Evolutionary conservation across 257 asterid genomes (phyloP), one percentile per base, ranked within the genome.

Genomic region (Cruciata laevipes): DNA sequence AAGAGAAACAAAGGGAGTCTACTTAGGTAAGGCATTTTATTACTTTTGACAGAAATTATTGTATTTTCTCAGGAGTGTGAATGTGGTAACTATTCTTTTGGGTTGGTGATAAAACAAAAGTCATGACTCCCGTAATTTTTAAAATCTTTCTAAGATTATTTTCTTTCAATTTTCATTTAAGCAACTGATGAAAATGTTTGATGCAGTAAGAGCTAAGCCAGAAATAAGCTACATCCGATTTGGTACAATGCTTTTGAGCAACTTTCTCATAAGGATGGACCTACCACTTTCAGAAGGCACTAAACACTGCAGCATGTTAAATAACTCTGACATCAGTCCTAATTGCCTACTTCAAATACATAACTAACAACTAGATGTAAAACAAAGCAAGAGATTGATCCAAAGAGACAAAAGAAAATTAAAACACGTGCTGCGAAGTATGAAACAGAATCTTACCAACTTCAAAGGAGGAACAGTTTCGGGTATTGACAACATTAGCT

Each of bases 401-500:
- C 55, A 47, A 47, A 47, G 20, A 14, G 16, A 47, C 25, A 23
- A 25, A 25, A 24, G 33, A 21, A 58, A 12, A 23, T 21, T 58
- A 12, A 25, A 49, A 16, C 3, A 44, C 2, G 16, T 35, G 35
- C 13, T 8, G 30, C 0, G 9, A 17, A 66, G 42, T 17, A 66
- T 10, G 3, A 62, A 35, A 13, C 5, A 55, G 12, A 12, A 30
- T 67, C 89, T 77, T 69, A 91, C 98, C 87, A 89, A 70, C 83
- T 89, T 91, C 77, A 91, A 66, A 74, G 96, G 89, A 67, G 98
- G 96, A 62, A 89, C 71, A 71, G 63, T 75, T 56, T 84, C 95
- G 59, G 98, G 98, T 74, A 91, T 89, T 2, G 98, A 91, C 86
- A 91, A 68, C 98, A 91, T 91, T 70, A 91, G 79, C 77, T 88